Evolutionary conservation across 2,329 filamentous ascomycete genomes (phyloP), one percentile per base, ranked within the genome.

Genomic region (Penicillium sp.): DNA sequence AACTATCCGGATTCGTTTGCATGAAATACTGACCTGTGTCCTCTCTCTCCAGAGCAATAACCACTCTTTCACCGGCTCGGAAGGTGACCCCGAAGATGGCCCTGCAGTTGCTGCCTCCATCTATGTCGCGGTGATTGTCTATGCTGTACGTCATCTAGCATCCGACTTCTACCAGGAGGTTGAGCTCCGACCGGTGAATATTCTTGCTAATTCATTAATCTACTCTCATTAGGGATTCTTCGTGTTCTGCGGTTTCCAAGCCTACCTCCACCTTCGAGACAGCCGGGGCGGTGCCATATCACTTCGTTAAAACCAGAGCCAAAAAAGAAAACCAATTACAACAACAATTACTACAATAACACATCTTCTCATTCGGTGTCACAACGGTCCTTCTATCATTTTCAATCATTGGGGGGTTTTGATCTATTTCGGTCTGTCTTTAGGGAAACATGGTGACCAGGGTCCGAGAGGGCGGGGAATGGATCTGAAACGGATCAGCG

Each of bases 191-290:
- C 38, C n/a, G 35, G 42, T 47, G 28, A 33, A 40, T 28, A 56
- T 24, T 13, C 7, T 61, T 56, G 57, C 68, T 73, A 58, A 73
- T 56, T 37, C 28, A 19, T 44, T 40, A 2, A 24, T 22, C 53
- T 54, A 19, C 12, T 30, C 4, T 37, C 26, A 12, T 22, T 68
- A 96, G 93, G 88, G 85, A 19, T 98, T 98, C 84, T 86, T 97
- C 60, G 84, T 96, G 55, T 97, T 96, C 81, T 98, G 94, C 80
- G 91, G 90, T 61, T 87, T 93, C 69, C 94, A 98, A 78, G 94
- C 93, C 66, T 87, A 91, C 74, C 85, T 97, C 64, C 93, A 98
- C 79, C 81, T 92, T 72, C 89, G 92, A 78, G 90, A 93, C 78
- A 92, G 88, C 79, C 86, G 91, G 78, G 85, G 91, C 75, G 93